Conservation (phyloP, 129 eudicot species). For the carrot (Daucus carota) region DNA sequence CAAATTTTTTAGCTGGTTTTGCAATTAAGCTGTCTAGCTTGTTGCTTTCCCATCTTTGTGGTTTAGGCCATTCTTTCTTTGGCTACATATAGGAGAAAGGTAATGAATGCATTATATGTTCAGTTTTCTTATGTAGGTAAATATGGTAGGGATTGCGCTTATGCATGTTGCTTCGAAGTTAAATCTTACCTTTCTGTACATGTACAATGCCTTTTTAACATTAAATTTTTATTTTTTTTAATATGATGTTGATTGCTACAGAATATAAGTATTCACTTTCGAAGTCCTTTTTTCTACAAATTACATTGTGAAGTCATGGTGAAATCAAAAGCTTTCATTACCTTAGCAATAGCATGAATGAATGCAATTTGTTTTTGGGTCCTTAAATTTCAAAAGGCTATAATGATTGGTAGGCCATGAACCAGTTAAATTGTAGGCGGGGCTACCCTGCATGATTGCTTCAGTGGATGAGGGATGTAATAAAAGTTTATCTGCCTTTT, state of each 20-base stretch:
- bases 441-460: slow-evolving; percentile 16
- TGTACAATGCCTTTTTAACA: not conserved
- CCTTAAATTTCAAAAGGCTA: slow-evolving; percentile 10
- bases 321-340: slow-evolving; percentile 4
- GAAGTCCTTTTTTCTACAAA: not conserved
- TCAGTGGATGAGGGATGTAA: slow-evolving; percentile 11
- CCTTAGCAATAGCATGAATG: slow-evolving; percentile 12
- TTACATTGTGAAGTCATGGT: not conserved
- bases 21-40: not conserved
- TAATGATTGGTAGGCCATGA: slow-evolving; percentile 23
- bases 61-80: not conserved
- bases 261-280: not conserved
- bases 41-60: not conserved
- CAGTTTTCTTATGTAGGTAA: not conserved
- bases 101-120: not conserved
- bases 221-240: not conserved
- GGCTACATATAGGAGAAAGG: not conserved
- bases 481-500: not conserved
- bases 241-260: not conserved
- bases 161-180: not conserved
- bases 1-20: not conserved
- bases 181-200: not conserved
- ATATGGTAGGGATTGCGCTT: not conserved
- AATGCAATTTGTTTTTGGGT: slow-evolving; percentile 10
- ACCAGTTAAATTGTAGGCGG: slow-evolving; percentile 7